Evolutionary conservation across 257 asterid species (phyloP).

Genomic region (Mentha longifolia): DNA sequence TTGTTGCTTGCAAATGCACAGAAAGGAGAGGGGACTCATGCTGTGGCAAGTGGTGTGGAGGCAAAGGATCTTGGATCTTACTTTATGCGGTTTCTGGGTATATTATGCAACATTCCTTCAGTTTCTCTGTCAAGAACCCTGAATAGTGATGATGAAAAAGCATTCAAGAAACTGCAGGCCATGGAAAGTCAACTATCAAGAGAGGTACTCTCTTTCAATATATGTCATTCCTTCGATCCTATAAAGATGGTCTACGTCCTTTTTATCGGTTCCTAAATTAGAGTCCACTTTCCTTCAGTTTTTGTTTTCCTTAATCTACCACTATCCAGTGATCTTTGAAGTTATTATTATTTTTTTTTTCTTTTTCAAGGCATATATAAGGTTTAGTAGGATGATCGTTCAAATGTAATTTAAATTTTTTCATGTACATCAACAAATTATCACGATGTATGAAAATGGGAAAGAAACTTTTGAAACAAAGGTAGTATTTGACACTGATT

Average conservation of each 20-base stretch:
- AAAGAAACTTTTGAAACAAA: not conserved
- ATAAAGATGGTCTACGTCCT: not conserved
- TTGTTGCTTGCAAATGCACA: slow-evolving; percentile 75
- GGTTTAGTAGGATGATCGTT: not conserved
- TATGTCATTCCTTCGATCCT: not conserved
- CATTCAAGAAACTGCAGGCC: slow-evolving; percentile 73
- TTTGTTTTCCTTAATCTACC: not conserved
- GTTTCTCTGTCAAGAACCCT: slow-evolving; percentile 81
- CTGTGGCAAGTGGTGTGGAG: slow-evolving; percentile 59
- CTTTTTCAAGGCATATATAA: not conserved
- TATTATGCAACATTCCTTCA: slow-evolving; percentile 85
- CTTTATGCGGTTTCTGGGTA: slow-evolving; percentile 75
- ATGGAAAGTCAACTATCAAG: slow-evolving; percentile 75
- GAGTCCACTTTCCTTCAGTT: not conserved
- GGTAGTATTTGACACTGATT: not conserved
- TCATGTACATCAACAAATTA: not conserved
- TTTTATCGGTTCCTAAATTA: not conserved
- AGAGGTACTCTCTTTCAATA: slow-evolving; percentile 57
- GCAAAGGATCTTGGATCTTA: slow-evolving; percentile 85
- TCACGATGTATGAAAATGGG: not conserved
- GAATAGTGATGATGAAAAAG: slow-evolving; percentile 71
- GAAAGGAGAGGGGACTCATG: slow-evolving; percentile 72
- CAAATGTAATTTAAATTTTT: not conserved
- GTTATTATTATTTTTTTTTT: not conserved
- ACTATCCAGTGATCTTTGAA: not conserved